phyloP scores from a whole-genome alignment of 169 alveolate species.

The Cryptosporidium canis region DNA sequence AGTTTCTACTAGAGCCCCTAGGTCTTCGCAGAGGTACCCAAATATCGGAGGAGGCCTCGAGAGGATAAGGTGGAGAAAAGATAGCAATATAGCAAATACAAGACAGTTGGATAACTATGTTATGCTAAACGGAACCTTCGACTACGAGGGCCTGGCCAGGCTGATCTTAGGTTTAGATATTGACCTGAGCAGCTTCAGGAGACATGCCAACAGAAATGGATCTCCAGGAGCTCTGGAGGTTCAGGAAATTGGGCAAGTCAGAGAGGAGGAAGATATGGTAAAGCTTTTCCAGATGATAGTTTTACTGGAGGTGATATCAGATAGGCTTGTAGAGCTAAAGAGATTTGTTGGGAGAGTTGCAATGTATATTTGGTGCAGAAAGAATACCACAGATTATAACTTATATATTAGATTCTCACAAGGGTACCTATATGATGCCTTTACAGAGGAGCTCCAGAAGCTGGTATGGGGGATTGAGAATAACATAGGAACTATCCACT shows the following conservation, averaged over 20 bases:
- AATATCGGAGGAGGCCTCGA: not conserved
- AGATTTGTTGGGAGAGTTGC: not conserved
- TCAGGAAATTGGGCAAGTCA: not conserved
- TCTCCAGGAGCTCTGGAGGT: not conserved
- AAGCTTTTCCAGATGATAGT: constrained; percentile 29
- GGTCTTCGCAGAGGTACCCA: too few species aligned
- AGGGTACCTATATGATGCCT: constrained; percentile 42
- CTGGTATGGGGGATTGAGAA: constrained; percentile 10
- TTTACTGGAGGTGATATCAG: not conserved
- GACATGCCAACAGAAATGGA: not conserved
- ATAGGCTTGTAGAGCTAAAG: not conserved
- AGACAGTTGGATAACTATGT: constrained; percentile 38
- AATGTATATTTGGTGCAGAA: constrained; percentile 66
- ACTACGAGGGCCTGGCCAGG: not conserved
- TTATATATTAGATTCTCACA: constrained; percentile 25
- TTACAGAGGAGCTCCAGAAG: not conserved
- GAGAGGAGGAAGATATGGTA: not conserved
- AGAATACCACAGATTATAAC: constrained; percentile 54
- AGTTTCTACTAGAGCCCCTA: too few species aligned
- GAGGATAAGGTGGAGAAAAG: not conserved
- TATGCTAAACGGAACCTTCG: not conserved
- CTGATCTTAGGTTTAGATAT: constrained; percentile 13
- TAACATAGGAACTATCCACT: not conserved
- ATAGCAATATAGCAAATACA: not conserved
- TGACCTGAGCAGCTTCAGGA: not conserved